Percentiles rank a stretch among this genome's conserved stretches.
Evolutionary conservation across 805 yeast genomes (phyloP).

Genomic region (Zygosaccharomyces bailii): DNA sequence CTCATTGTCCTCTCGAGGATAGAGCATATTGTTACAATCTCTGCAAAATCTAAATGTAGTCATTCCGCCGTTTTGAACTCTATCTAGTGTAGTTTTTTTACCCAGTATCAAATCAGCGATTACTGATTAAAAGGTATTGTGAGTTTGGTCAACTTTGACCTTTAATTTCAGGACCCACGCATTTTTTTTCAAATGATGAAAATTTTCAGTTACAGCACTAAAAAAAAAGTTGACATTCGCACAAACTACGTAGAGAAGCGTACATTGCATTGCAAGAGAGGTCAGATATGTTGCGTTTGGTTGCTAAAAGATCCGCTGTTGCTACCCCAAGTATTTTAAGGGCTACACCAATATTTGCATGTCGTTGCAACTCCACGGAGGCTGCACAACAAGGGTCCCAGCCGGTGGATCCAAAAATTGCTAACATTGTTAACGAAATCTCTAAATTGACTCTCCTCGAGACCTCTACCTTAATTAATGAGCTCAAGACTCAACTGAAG

Average conservation of each 20-base stretch:
- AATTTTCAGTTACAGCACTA: background rate
- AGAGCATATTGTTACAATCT: constrained; percentile 96
- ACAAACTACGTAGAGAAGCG: background rate
- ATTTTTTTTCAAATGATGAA: background rate
- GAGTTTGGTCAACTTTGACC: constrained; percentile 1
- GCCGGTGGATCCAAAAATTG: constrained; percentile 82
- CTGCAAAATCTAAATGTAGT: constrained; percentile 95
- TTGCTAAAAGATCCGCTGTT: constrained; percentile 17
- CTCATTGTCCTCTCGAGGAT: constrained; percentile 92
- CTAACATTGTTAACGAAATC: constrained; percentile 84
- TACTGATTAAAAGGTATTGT: background rate
- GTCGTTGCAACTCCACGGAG: constrained; percentile 51
- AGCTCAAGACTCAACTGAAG: constrained; percentile 75
- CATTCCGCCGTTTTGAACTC: constrained; percentile 40
- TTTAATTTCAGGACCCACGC: constrained; percentile 1
- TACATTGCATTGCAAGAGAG: background rate
- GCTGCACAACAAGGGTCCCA: constrained; percentile 47
- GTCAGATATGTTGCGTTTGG: constrained; percentile 23
- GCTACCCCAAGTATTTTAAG: constrained; percentile 12
- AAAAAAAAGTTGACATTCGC: background rate
- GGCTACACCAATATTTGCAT: constrained; percentile 18
- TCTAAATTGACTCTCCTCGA: constrained; percentile 88
- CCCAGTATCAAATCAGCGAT: too few species aligned
- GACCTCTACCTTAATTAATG: constrained; percentile 81
- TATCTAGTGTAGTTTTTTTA: too few species aligned